phyloP scores from a whole-genome alignment of 495 filamentous ascomycete genomes.

The Aspergillus asperescens region DNA sequence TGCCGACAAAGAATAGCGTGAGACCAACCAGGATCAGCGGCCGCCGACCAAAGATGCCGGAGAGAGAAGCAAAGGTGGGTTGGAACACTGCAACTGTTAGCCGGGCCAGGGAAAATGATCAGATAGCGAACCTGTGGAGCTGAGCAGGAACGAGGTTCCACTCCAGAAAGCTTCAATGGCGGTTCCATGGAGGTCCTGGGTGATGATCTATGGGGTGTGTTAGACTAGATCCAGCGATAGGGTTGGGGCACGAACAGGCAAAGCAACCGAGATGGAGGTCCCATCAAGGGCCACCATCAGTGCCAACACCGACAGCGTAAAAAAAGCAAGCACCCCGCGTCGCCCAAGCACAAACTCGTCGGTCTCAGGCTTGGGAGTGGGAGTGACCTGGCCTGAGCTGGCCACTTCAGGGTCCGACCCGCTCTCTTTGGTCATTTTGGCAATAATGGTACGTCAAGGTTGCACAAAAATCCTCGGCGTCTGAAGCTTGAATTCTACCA shows the following conservation, averaged over 20 bases:
- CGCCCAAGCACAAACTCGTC: constrained; percentile 24
- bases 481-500: no score
- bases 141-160: constrained; percentile 50
- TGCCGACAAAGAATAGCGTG: constrained; percentile 53
- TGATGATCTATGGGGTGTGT: constrained; percentile 25
- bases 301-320: constrained; percentile 54
- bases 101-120: no score
- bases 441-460: no score
- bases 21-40: constrained; percentile 45
- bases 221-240: background rate
- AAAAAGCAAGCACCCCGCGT: constrained; percentile 26
- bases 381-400: background rate
- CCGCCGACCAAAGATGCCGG: constrained; percentile 40
- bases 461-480: no score
- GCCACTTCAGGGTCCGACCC: background rate
- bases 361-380: background rate
- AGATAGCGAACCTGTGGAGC: constrained; percentile 33
- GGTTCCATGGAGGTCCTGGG: constrained; percentile 42
- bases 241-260: constrained; percentile 51
- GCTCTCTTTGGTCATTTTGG: no score
- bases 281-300: constrained; percentile 69
- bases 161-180: constrained; percentile 58
- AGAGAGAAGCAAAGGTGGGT: constrained; percentile 37
- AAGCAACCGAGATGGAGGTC: constrained; percentile 66
- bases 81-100: constrained; percentile 29